phyloP scores from a whole-genome alignment of 78 protist genomes.

The Polysphondylium violaceum region DNA sequence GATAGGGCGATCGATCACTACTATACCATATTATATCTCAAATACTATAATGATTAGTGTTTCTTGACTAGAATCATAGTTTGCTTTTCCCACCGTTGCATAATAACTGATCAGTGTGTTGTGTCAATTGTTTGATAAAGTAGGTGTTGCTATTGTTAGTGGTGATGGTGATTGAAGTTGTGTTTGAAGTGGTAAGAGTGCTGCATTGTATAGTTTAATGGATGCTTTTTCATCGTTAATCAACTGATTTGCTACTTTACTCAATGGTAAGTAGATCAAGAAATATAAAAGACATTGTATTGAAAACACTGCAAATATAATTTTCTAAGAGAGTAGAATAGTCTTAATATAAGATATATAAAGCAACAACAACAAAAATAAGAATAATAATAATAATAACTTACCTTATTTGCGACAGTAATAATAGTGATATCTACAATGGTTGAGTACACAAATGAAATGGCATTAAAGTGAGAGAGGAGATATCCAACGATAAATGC shows the following conservation, averaged over 20 bases:
- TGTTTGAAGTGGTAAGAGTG: not conserved
- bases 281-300: constrained; percentile 15
- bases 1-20: too few relatives aligned
- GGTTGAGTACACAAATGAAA: not conserved
- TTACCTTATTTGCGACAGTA: constrained; percentile 31
- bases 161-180: not conserved
- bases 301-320: constrained; percentile 1
- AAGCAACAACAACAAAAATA: not conserved
- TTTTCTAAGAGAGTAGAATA: not conserved
- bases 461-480: constrained; percentile 15
- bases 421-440: constrained; percentile 6
- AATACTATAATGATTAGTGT: not conserved
- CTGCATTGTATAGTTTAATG: constrained; percentile 11
- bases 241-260: constrained; percentile 13
- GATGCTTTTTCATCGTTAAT: constrained; percentile 2
- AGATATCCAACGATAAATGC: constrained; percentile 19
- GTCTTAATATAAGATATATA: not conserved
- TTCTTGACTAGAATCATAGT: not conserved
- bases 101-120: not conserved
- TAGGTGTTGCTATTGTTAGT: not conserved
- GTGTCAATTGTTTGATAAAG: not conserved
- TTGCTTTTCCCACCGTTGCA: not conserved
- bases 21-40: not conserved
- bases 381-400: not conserved
- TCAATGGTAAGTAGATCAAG: constrained; percentile 15